Conservation (phyloP, 768 basidiomycete genomes). For the Chiua virens region DNA sequence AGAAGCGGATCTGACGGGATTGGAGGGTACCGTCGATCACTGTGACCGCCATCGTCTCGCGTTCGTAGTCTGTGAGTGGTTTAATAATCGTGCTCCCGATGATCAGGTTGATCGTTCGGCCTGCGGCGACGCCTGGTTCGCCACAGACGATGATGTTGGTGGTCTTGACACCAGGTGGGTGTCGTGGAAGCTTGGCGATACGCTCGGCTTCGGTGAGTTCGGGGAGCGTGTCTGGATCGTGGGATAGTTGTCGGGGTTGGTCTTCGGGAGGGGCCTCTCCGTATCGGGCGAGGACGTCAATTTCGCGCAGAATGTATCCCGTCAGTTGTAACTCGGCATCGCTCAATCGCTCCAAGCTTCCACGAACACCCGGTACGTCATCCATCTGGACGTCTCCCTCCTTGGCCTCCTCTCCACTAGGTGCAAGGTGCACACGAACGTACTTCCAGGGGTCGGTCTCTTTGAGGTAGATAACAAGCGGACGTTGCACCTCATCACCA, state of each 20-base stretch:
- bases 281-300: conserved; percentile 9
- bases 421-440: conserved; percentile 12
- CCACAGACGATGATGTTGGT: conserved; percentile 45
- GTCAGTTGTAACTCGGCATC: conserved; percentile 12
- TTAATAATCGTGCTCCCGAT: conserved; percentile 12
- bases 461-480: conserved; percentile 25
- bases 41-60: conserved; percentile 33
- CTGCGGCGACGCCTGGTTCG: conserved; percentile 35
- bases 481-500: conserved; percentile 10
- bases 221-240: conserved; percentile 7
- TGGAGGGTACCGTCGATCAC: conserved; percentile 25
- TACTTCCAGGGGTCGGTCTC: conserved; percentile 10
- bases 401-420: not conserved
- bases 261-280: not conserved
- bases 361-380: not conserved
- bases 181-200: conserved; percentile 13
- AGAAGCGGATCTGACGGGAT: conserved; percentile 21
- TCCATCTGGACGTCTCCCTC: not conserved
- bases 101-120: conserved; percentile 30
- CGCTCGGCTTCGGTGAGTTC: conserved; percentile 18
- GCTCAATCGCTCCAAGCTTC: conserved; percentile 21
- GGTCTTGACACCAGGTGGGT: conserved; percentile 19
- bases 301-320: conserved; percentile 9
- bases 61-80: conserved; percentile 24
- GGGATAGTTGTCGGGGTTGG: not conserved